Percentiles rank a stretch among this genome's conserved stretches.
phyloP scores from a whole-genome alignment of 495 filamentous ascomycete species.

The Trichocladium antarcticum region DNA sequence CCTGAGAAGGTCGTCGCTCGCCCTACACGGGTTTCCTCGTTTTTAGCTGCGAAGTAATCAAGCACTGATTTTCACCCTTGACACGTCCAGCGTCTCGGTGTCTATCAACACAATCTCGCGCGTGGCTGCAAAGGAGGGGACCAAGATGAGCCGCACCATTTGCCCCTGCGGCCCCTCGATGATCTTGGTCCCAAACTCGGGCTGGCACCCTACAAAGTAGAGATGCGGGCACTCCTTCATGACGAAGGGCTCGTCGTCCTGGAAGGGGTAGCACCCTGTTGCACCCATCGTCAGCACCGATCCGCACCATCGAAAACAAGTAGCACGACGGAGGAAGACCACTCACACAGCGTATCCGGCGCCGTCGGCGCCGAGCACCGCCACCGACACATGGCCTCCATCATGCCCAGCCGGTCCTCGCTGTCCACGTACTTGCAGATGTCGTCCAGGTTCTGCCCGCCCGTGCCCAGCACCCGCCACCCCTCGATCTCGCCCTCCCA shows the following conservation, averaged over 20 bases:
- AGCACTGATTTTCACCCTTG: constrained; percentile 47
- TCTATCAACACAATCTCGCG: constrained; percentile 79
- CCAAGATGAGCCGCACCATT: constrained; percentile 58
- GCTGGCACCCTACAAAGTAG: constrained; percentile 83
- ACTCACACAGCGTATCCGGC: constrained; percentile 87
- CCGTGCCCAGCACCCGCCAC: constrained; percentile 70
- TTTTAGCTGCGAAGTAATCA: constrained; percentile 1
- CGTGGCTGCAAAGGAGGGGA: constrained; percentile 74
- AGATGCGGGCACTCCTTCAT: constrained; percentile 74
- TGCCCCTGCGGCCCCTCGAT: constrained; percentile 53
- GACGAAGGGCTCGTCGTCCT: constrained; percentile 81
- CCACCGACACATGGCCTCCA: constrained; percentile 89
- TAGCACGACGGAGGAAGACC: constrained; percentile 1
- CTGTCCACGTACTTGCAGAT: constrained; percentile 77
- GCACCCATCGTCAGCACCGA: constrained; percentile 7
- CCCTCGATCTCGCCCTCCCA: constrained; percentile 84
- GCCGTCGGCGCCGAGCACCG: constrained; percentile 86
- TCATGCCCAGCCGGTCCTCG: constrained; percentile 66
- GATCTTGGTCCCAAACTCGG: constrained; percentile 62
- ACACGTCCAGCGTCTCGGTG: constrained; percentile 66
- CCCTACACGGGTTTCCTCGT: not conserved
- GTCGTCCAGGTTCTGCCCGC: constrained; percentile 89
- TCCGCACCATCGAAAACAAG: too few relatives aligned
- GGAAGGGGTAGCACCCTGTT: constrained; percentile 88
- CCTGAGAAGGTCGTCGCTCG: not conserved